Conservation (phyloP, 1,284 basidiomycete species). For the Ceratobasidium sp. region DNA sequence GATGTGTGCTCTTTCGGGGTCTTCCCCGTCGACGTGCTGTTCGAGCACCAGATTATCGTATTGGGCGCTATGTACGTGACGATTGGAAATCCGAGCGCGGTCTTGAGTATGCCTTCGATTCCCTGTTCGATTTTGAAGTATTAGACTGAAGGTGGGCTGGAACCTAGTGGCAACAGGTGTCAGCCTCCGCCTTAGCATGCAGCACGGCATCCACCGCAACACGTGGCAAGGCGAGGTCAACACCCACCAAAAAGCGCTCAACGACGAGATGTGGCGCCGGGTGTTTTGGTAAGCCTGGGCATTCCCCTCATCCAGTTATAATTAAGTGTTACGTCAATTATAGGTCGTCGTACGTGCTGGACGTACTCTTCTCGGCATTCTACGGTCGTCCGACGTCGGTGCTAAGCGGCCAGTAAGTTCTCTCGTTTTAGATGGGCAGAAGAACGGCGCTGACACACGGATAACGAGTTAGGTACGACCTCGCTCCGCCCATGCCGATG, state of each 20-base stretch:
- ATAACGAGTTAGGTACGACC: slow-evolving; percentile 17
- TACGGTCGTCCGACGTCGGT: slow-evolving; percentile 38
- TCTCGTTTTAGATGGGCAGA: not conserved
- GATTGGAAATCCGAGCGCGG: slow-evolving; percentile 40
- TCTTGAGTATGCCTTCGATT: slow-evolving; percentile 23
- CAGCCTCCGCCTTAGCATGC: slow-evolving; percentile 42
- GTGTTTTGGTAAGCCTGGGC: slow-evolving; percentile 30
- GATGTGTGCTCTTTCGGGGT: slow-evolving; percentile 38
- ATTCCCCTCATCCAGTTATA: not conserved
- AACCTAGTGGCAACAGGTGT: slow-evolving; percentile 42
- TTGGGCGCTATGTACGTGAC: slow-evolving; percentile 39
- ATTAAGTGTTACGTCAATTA: not conserved
- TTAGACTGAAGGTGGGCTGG: too few relatives aligned
- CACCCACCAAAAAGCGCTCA: slow-evolving; percentile 39
- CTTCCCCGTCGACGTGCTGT: slow-evolving; percentile 33
- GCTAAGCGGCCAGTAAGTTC: slow-evolving; percentile 31
- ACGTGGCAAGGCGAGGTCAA: slow-evolving; percentile 42
- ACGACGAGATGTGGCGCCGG: slow-evolving; percentile 38
- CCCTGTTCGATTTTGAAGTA: too few relatives aligned
- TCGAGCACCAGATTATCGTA: slow-evolving; percentile 34
- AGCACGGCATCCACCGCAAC: slow-evolving; percentile 40
- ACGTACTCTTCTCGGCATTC: slow-evolving; percentile 35
- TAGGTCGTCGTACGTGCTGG: slow-evolving; percentile 38
- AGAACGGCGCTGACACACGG: not conserved
- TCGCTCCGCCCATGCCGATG: slow-evolving; percentile 27